A percentile compares a stretch with the other conserved stretches of the same genome.
Evolutionary conservation across 352 stramenopile species (phyloP).

Genomic region (Ophiocytium majus): DNA sequence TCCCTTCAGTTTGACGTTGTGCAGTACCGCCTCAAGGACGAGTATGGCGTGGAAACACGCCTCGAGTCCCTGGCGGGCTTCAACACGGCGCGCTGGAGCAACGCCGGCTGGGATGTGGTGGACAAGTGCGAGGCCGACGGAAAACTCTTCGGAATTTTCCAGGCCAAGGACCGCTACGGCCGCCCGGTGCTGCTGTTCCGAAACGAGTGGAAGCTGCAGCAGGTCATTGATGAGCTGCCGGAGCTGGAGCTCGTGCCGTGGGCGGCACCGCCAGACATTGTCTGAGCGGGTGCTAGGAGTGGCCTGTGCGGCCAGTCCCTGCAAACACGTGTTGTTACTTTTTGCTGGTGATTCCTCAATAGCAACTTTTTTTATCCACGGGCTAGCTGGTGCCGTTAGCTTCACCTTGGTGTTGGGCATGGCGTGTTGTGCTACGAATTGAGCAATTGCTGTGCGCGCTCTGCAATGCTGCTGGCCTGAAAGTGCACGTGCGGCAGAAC

Average conservation of each 20-base stretch:
- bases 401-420: too few species aligned
- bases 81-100: slow-evolving; percentile 68
- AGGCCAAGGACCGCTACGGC: slow-evolving; percentile 55
- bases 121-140: slow-evolving; percentile 46
- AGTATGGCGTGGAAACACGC: slow-evolving; percentile 71
- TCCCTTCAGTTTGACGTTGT: slow-evolving; percentile 71
- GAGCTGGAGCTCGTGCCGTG: slow-evolving; percentile 59
- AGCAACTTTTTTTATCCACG: too few species aligned
- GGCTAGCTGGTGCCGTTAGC: too few species aligned
- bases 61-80: slow-evolving; percentile 70
- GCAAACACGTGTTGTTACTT: too few species aligned
- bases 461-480: too few species aligned
- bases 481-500: too few species aligned
- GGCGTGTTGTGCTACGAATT: too few species aligned
- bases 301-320: too few species aligned
- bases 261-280: slow-evolving; percentile 56
- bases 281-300: neutral
- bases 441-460: too few species aligned
- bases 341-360: too few species aligned
- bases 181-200: slow-evolving; percentile 60
- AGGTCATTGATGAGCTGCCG: slow-evolving; percentile 51
- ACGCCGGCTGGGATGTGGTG: slow-evolving; percentile 57
- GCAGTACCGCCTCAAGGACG: slow-evolving; percentile 69
- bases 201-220: slow-evolving; percentile 59
- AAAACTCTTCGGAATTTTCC: slow-evolving; percentile 58